These are phyloP conservation scores for Exophiala xenobiotica DNA, from an alignment of 2,329 filamentous ascomycete species.

Conservation along the genomic window DNA sequence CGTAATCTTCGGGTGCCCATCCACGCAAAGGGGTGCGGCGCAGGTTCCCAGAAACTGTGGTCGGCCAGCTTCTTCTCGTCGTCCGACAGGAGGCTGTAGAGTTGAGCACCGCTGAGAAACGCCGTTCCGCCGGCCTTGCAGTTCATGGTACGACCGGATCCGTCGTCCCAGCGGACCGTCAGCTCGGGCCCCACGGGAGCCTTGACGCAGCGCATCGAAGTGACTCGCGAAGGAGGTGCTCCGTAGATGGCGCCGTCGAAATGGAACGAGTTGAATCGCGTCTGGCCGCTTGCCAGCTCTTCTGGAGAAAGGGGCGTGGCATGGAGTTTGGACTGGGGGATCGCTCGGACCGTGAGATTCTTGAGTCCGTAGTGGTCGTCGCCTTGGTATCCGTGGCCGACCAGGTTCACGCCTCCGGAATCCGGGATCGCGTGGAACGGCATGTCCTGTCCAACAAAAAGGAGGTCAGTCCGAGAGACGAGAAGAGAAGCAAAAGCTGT, in stretches of 20 bases:
- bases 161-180: background rate
- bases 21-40: background rate
- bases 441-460: background rate
- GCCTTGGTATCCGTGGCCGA: slow-evolving; percentile 2
- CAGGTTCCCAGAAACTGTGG: background rate
- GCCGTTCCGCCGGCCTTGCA: background rate
- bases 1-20: background rate
- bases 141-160: background rate
- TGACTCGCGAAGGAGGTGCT: background rate
- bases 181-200: background rate
- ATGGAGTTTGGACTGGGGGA: background rate
- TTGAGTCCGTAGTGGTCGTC: slow-evolving; percentile 2
- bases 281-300: slow-evolving; percentile 1
- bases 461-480: background rate
- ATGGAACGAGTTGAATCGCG: background rate
- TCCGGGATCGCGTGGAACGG: background rate
- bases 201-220: background rate
- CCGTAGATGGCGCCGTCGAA: slow-evolving; percentile 2
- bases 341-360: background rate
- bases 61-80: background rate
- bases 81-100: background rate
- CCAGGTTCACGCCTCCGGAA: slow-evolving; percentile 1
- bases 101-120: background rate
- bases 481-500: background rate
- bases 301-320: background rate